phyloP scores from a whole-genome alignment of 2,329 filamentous ascomycete species.

The Lecanosticta acicola region DNA sequence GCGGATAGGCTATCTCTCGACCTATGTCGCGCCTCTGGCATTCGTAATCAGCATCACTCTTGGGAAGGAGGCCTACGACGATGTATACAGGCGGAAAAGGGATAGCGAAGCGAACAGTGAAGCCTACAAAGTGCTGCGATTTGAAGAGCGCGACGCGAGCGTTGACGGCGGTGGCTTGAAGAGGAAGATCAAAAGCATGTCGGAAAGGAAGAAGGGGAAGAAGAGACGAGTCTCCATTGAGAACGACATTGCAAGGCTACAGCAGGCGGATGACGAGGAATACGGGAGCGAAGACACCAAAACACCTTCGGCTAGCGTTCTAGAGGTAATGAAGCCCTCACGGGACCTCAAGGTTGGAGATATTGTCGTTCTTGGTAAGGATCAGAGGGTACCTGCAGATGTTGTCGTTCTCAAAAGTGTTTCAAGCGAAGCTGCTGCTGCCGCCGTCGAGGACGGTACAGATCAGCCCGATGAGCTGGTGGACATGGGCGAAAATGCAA shows the following conservation, averaged over 20 bases:
- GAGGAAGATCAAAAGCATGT: slow-evolving; percentile 28
- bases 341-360: slow-evolving; percentile 89
- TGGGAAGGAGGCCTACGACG: slow-evolving; percentile 92
- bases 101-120: slow-evolving; percentile 95
- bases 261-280: slow-evolving; percentile 65
- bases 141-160: slow-evolving; percentile 51
- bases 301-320: slow-evolving; percentile 33
- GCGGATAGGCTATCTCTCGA: slow-evolving; percentile 88
- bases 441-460: slow-evolving; percentile 36
- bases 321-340: slow-evolving; percentile 73
- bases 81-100: slow-evolving; percentile 76
- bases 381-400: slow-evolving; percentile 89
- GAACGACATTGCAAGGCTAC: slow-evolving; percentile 43
- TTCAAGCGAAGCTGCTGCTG: slow-evolving; percentile 46
- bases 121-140: slow-evolving; percentile 70
- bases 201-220: slow-evolving; percentile 31
- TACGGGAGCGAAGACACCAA: slow-evolving; percentile 42
- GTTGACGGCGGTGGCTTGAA: slow-evolving; percentile 26
- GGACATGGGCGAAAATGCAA: slow-evolving; percentile 20
- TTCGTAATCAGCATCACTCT: slow-evolving; percentile 91
- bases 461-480: slow-evolving; percentile 22
- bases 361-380: slow-evolving; percentile 85
- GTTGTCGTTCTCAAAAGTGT: slow-evolving; percentile 86
- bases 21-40: slow-evolving; percentile 84
- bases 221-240: slow-evolving; percentile 31